A percentile compares a stretch with the other conserved stretches of the same genome.
Conservation (phyloP, 2,329 filamentous ascomycete genomes). For the Cercospora sp. region DNA sequence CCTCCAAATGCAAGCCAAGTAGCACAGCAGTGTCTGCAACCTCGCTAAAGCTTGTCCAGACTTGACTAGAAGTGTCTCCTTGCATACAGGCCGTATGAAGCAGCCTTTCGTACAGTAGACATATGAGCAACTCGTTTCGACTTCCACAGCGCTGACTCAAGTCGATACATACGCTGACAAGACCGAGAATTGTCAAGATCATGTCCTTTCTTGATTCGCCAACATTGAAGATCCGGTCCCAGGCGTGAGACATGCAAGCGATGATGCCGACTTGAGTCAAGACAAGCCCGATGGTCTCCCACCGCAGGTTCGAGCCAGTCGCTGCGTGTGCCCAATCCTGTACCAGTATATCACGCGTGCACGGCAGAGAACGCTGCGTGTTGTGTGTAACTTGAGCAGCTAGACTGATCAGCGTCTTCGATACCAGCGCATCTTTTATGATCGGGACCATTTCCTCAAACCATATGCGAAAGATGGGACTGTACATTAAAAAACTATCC, state of each 20-base stretch:
- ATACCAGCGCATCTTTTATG: conserved; percentile 14
- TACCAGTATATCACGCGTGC: conserved; percentile 37
- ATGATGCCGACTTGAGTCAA: conserved; percentile 39
- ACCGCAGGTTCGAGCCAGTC: conserved; percentile 42
- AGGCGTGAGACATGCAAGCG: conserved; percentile 22
- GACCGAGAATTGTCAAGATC: conserved; percentile 7
- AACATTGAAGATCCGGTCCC: conserved; percentile 26
- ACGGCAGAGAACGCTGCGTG: conserved; percentile 38
- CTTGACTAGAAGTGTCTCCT: conserved; percentile 29
- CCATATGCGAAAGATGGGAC: conserved; percentile 29
- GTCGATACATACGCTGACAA: conserved; percentile 28
- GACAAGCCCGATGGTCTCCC: conserved; percentile 45
- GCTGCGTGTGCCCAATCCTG: conserved; percentile 40
- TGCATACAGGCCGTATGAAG: conserved; percentile 23
- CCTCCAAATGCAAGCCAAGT: conserved; percentile 31
- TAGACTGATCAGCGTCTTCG: conserved; percentile 34
- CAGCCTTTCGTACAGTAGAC: conserved; percentile 29
- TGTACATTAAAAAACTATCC: conserved; percentile 22
- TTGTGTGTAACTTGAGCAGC: conserved; percentile 44
- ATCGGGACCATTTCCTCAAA: conserved; percentile 22
- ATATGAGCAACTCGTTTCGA: conserved; percentile 28
- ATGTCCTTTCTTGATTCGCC: conserved; percentile 9
- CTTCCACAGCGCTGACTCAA: conserved; percentile 29
- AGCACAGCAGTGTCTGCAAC: conserved; percentile 29
- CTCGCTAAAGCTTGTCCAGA: conserved; percentile 31